These are phyloP conservation scores for Rhodosporidiobolus odoratus DNA, from an alignment of 768 basidiomycete genomes.

Conservation along the genomic window DNA sequence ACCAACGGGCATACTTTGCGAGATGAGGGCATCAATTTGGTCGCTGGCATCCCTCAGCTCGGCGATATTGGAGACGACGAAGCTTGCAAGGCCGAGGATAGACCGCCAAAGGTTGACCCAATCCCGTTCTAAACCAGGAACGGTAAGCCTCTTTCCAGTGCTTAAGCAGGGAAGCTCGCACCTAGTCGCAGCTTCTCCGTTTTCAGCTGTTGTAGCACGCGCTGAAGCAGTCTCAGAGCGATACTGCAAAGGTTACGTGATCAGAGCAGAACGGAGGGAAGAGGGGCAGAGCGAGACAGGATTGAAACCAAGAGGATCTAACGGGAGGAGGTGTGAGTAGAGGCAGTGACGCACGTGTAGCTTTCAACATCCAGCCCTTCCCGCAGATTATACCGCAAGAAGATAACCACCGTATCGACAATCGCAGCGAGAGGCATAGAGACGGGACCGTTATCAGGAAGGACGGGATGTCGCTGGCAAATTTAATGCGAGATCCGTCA, in stretches of 20 bases:
- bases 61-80: slow-evolving; percentile 14
- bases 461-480: slow-evolving; percentile 17
- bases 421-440: slow-evolving; percentile 7
- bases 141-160: no score
- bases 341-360: slow-evolving; percentile 20
- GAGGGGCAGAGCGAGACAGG: no score
- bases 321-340: neutral
- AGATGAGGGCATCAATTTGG: slow-evolving; percentile 27
- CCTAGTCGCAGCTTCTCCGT: slow-evolving; percentile 17
- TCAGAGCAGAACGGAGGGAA: neutral
- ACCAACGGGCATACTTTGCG: slow-evolving; percentile 6
- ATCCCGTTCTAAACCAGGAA: slow-evolving; percentile 10
- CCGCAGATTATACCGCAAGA: slow-evolving; percentile 28
- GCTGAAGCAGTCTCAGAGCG: slow-evolving; percentile 21
- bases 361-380: slow-evolving; percentile 33
- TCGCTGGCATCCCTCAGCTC: neutral
- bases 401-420: slow-evolving; percentile 32
- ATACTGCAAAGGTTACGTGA: slow-evolving; percentile 3
- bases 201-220: slow-evolving; percentile 35
- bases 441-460: neutral
- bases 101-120: slow-evolving; percentile 35
- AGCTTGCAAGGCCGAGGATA: slow-evolving; percentile 27
- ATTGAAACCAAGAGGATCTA: no score
- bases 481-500: neutral
- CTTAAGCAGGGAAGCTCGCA: neutral